Base-by-base conservation (phyloP, 768 basidiomycete species). In the Psilocybe sp. region DNA sequence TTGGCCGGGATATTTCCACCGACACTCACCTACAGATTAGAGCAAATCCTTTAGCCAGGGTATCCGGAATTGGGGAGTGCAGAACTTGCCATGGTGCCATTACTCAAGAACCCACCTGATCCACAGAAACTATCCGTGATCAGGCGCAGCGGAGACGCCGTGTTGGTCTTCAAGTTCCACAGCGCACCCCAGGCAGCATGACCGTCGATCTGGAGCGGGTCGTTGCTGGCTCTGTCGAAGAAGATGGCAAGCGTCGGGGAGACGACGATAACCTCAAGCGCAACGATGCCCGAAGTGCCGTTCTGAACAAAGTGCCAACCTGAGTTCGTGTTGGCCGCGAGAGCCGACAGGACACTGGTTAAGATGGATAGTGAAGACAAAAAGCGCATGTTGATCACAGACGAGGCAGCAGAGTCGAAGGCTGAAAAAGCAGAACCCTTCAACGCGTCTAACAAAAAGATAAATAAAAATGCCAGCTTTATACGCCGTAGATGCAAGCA, bases 131-230 rank as follows among this genome's bases (percentile, higher is more conserved):
- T 66, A 50, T 76, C 68, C n/a, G 69, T 65, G 8, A 66, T 46
- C n/a, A 71, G 55, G 38, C 66, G 57, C 9, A 73, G 50, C 9
- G 72, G 60, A 12, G 68, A 65, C 1, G 67, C 64, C 4, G 61
- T 66, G 36, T 72, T 69, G 1, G 73, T 74, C 51, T 67, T 61
- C 10, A 77, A 54, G 49, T 76, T 65, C 57, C 74, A 69, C 13
- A 77, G 60, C 6, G 71, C 73, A 23, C 70, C 72, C 76, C 76
- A 77, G 7, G 76, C 76, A 14, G 71, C 60, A 50, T 75, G 74
- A 1, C 69, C 70, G 46, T 74, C 64, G 47, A 76, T 61, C 15
- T 57, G 64, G 1, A 76, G 58, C 12, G 74, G 69, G 39, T 78
- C 75, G 49, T 76, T 64, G 9, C 51, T 63, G 6, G 64, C 64